Evolutionary conservation across 2,329 filamentous ascomycete genomes (phyloP).

Genomic region (Aspergillus bombycis): DNA sequence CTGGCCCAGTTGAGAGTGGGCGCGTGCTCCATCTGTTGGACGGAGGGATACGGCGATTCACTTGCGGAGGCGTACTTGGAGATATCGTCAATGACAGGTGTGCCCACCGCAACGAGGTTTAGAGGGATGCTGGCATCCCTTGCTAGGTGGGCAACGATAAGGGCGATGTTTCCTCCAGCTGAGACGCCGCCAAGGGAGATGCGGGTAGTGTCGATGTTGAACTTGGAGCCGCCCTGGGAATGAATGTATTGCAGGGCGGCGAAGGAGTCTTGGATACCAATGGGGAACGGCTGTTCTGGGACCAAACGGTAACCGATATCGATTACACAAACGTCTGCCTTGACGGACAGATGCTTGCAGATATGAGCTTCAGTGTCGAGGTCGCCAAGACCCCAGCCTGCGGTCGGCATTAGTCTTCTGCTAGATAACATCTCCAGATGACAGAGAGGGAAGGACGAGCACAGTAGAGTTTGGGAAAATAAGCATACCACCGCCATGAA

Average conservation of each 20-base stretch:
- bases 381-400: conserved; percentile 53
- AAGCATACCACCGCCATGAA: conserved; percentile 48
- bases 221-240: conserved; percentile 37
- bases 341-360: conserved; percentile 51
- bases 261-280: conserved; percentile 54
- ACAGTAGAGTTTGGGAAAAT: too few species aligned
- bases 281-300: conserved; percentile 55
- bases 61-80: conserved; percentile 38
- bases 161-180: conserved; percentile 36
- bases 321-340: conserved; percentile 51
- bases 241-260: conserved; percentile 48
- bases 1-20: conserved; percentile 51
- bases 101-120: conserved; percentile 44
- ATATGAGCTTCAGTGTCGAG: conserved; percentile 55
- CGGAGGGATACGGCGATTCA: conserved; percentile 46
- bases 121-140: conserved; percentile 45
- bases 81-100: conserved; percentile 47
- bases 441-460: neutral
- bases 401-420: neutral
- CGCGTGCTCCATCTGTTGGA: conserved; percentile 47
- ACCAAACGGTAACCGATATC: conserved; percentile 58
- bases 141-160: conserved; percentile 41
- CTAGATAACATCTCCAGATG: neutral
- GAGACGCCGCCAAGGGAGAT: conserved; percentile 53
- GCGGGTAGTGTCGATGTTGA: conserved; percentile 42